phyloP scores from a whole-genome alignment of 2,329 filamentous ascomycete genomes.

The Colletotrichum sp. region DNA sequence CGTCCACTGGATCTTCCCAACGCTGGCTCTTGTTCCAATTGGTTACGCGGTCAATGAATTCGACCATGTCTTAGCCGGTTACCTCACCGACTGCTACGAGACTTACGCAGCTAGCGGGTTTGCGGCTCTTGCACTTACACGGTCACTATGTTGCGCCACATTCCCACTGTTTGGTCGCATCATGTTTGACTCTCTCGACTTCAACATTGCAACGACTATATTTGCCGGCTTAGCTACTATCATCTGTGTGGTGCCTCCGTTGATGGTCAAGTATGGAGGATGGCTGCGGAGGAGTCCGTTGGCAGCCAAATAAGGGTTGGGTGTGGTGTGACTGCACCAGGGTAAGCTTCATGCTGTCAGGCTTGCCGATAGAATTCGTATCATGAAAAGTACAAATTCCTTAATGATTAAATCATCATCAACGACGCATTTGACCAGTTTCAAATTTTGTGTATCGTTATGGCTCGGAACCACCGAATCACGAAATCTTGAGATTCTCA shows the following conservation, averaged over 20 bases:
- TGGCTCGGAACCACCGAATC: not conserved
- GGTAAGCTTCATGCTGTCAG: not conserved
- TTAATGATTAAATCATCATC: too few relatives aligned
- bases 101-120: not conserved
- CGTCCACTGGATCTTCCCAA: slow-evolving; percentile 42
- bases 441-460: too few relatives aligned
- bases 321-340: not conserved
- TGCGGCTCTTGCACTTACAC: not conserved
- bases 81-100: slow-evolving; percentile 5
- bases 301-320: not conserved
- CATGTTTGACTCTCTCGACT: not conserved
- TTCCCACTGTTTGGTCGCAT: not conserved
- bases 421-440: too few relatives aligned
- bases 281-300: not conserved
- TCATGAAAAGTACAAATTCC: not conserved
- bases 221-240: not conserved
- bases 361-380: not conserved
- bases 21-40: slow-evolving; percentile 43
- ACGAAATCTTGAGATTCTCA: not conserved
- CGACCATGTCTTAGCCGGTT: slow-evolving; percentile 11
- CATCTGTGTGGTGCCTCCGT: not conserved
- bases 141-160: not conserved
- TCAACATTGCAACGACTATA: not conserved
- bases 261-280: not conserved
- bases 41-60: slow-evolving; percentile 54